phyloP scores from a whole-genome alignment of 208 protist genomes.

The Naegleria gruberi region DNA sequence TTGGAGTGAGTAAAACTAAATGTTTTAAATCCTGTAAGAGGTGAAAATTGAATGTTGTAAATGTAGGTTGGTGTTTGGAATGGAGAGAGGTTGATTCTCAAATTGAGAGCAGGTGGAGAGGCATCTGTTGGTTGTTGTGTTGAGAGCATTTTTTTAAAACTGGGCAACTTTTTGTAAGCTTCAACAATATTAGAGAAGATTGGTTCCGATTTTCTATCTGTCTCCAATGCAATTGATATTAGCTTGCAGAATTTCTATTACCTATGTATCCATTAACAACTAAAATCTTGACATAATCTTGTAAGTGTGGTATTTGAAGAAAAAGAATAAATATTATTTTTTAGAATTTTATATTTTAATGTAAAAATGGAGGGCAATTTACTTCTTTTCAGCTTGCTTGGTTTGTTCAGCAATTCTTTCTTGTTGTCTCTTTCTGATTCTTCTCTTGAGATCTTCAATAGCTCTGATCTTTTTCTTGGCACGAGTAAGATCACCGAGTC shows the following conservation, averaged over 20 bases:
- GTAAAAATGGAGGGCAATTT: no score
- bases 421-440: not conserved
- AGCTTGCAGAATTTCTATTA: no score
- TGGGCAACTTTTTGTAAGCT: no score
- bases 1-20: not conserved
- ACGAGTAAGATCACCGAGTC: not conserved
- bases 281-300: no score
- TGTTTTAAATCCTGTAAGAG: not conserved
- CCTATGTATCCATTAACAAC: no score
- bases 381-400: no score
- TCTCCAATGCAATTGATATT: no score
- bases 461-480: not conserved
- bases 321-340: no score
- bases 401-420: not conserved
- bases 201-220: no score
- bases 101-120: not conserved
- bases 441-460: constrained; percentile 10
- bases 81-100: not conserved
- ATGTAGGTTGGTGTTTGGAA: not conserved
- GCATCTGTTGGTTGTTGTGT: not conserved
- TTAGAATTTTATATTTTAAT: not conserved
- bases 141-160: not conserved
- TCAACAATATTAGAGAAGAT: no score
- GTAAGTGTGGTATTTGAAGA: no score
- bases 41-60: not conserved